Evolutionary conservation across 2,329 filamentous ascomycete genomes (phyloP), one percentile per base, ranked within the genome.

Genomic region (Aspergillus sp.): DNA sequence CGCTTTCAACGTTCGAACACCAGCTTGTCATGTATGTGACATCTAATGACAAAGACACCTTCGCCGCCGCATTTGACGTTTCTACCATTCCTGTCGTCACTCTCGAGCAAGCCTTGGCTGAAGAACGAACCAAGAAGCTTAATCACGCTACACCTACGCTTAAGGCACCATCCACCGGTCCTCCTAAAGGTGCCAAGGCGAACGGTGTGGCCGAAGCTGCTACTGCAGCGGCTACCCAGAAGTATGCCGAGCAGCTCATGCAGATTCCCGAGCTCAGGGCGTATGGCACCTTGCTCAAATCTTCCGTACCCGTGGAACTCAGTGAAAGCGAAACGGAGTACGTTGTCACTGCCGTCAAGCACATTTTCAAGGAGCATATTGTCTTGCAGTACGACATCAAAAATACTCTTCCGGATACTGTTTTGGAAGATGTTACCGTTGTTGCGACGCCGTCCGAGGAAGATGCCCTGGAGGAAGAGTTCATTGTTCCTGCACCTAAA

Each of bases 261-360:
- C 87, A 89, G 71, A 94, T 98, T 68, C 93, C 93, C 64, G 94
- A 98, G 77, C 88, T 99, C 83, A 91, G 90, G 74, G 88, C 90
- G 67, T 97, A 97, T 76, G 95, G 95, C 70, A 85, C 85, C 67
- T 87, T 98, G 13, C 90, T 99, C 82, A 98, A 97, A 82, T 97
- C 93, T 48, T 96, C 92, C 62, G 80, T 87, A 28, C 81, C 91
- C 54, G 87, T 96, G 68, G 94, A 97, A 79, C 88, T 99, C 65
- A 98, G 95, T 19, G 95, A 99, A 78, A 92, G 92, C 57, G 95
- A 98, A 80, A 98, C 94, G 22, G 95, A 99, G 79, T 99, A 99
- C 71, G 93, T 97, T 54, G 95, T 99, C 63, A 89, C 86, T 41
- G 89, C 95, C 23, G 87, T 97, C 79, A 99, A 99, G 83, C 95